Conservation (phyloP, 1,139 yeast genomes). For the Yarrowia galli region DNA sequence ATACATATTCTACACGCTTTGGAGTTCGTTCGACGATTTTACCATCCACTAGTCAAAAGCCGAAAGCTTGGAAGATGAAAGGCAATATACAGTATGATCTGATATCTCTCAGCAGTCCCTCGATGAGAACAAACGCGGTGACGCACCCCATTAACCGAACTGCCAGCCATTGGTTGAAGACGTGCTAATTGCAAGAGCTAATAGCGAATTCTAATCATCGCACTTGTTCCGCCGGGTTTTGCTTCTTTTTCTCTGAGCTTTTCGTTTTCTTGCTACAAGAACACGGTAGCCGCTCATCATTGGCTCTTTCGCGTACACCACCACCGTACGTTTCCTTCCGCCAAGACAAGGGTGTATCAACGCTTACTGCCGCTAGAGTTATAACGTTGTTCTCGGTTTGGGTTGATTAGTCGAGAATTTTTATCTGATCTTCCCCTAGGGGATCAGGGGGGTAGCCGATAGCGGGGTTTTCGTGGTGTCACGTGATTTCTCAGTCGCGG, state of each 20-base stretch:
- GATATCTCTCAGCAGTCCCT: background rate
- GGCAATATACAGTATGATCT: background rate
- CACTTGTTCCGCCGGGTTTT: background rate
- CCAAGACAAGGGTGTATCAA: conserved; percentile 32
- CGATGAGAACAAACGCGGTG: background rate
- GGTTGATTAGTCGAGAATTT: conserved; percentile 10
- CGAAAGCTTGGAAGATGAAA: conserved; percentile 1
- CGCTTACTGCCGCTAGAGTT: background rate
- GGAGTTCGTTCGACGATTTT: background rate
- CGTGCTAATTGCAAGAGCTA: background rate
- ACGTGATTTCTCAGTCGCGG: too few species aligned
- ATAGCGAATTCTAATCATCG: background rate
- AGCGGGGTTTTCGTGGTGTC: too few species aligned
- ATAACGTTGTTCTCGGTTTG: background rate
- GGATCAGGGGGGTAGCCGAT: background rate
- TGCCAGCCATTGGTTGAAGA: background rate
- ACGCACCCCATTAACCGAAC: conserved; percentile 14
- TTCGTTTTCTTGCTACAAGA: background rate
- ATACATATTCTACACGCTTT: background rate
- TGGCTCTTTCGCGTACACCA: background rate
- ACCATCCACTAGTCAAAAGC: background rate
- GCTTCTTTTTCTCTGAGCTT: background rate
- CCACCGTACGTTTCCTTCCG: background rate
- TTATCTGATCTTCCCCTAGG: conserved; percentile 14
- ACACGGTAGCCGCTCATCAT: background rate